Conservation (phyloP, 768 basidiomycete genomes). For the Leccinum broughii region DNA sequence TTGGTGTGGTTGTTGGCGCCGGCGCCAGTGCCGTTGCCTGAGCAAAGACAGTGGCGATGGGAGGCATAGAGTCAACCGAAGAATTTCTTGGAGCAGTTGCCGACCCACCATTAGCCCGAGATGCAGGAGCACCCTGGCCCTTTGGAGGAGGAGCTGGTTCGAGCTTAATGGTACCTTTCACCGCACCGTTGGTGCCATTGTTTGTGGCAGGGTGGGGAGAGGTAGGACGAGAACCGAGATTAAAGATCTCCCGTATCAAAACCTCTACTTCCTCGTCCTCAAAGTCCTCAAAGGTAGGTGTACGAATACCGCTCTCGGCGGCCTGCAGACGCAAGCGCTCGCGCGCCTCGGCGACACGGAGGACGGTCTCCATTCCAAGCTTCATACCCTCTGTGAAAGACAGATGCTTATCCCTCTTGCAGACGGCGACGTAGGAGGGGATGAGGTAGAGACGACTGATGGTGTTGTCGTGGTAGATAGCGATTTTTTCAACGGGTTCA, state of each 20-base stretch:
- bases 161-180: conserved; percentile 21
- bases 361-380: conserved; percentile 41
- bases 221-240: conserved; percentile 27
- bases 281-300: conserved; percentile 35
- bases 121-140: conserved; percentile 17
- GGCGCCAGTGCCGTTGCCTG: conserved; percentile 3
- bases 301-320: conserved; percentile 33
- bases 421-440: conserved; percentile 36
- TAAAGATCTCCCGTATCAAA: conserved; percentile 31
- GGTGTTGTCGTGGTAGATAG: conserved; percentile 38
- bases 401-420: conserved; percentile 38
- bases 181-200: conserved; percentile 14
- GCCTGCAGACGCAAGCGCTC: conserved; percentile 39
- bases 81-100: conserved; percentile 27
- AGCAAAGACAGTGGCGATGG: conserved; percentile 17
- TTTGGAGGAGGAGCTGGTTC: conserved; percentile 22
- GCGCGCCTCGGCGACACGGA: conserved; percentile 40
- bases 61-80: conserved; percentile 26
- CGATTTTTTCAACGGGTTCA: conserved; percentile 38
- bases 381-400: conserved; percentile 40
- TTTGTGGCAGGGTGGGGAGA: conserved; percentile 20
- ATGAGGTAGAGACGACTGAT: conserved; percentile 38
- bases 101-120: conserved; percentile 35
- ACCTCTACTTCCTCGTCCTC: conserved; percentile 30
- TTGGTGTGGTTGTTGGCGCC: neutral